These are phyloP conservation scores for Xylaria sp. DNA, from an alignment of 495 filamentous ascomycete genomes.

Conservation along the genomic window DNA sequence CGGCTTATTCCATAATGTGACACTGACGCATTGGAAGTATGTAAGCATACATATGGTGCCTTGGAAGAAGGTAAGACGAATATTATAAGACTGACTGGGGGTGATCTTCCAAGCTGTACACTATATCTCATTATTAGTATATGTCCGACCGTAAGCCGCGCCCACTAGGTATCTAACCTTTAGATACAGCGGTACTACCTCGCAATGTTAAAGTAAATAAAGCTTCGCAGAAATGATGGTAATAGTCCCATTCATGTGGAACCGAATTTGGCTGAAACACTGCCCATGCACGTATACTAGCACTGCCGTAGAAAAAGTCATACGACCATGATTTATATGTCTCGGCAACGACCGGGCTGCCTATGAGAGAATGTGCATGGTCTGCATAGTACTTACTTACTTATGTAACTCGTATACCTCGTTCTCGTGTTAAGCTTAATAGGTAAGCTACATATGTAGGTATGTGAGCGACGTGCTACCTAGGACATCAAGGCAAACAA, in stretches of 20 bases:
- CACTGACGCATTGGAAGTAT: too few relatives aligned
- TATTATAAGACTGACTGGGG: not conserved
- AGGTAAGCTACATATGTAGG: not conserved
- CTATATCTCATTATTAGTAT: not conserved
- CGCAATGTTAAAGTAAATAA: slow-evolving; percentile 1
- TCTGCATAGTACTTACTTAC: slow-evolving; percentile 14
- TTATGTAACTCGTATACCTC: not conserved
- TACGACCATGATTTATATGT: not conserved
- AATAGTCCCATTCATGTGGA: slow-evolving; percentile 10
- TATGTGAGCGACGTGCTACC: not conserved
- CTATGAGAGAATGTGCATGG: not conserved
- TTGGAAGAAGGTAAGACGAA: too few relatives aligned
- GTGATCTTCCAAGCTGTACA: not conserved
- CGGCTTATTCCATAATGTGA: not conserved
- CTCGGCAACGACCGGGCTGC: not conserved
- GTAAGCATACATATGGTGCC: too few relatives aligned
- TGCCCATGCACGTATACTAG: not conserved
- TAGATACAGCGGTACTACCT: not conserved
- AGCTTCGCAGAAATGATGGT: not conserved
- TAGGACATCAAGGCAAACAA: not conserved
- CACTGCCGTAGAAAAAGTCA: slow-evolving; percentile 2
- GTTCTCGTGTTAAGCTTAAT: not conserved
- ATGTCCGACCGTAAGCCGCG: not conserved
- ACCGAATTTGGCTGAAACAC: slow-evolving; percentile 12
- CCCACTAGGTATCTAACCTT: too few relatives aligned